phyloP scores from a whole-genome alignment of 106 monocot species.

The Platanthera guangdongensis region DNA sequence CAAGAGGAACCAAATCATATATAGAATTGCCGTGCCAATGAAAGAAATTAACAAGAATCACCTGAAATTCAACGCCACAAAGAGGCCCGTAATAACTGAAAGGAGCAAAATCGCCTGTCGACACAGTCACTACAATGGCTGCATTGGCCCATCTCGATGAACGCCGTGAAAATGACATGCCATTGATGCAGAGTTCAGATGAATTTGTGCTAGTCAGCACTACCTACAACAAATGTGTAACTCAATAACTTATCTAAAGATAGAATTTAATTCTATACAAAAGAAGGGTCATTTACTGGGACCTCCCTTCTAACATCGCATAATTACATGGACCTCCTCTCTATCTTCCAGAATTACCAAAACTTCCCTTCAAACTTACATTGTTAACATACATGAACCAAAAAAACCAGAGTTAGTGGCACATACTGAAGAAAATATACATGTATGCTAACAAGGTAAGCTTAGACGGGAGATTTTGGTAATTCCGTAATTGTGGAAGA shows the following conservation, averaged over 20 bases:
- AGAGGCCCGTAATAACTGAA: conserved; percentile 58
- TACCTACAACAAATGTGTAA: conserved; percentile 36
- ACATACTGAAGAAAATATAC: too few species aligned
- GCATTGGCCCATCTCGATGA: conserved; percentile 98
- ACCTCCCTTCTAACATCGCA: too few species aligned
- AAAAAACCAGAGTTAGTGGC: not conserved
- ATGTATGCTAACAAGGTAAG: too few species aligned
- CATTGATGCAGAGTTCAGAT: conserved; percentile 88
- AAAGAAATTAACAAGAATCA: conserved; percentile 11
- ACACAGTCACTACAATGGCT: conserved; percentile 82
- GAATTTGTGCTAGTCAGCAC: conserved; percentile 91
- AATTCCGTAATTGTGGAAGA: too few species aligned
- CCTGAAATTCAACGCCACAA: conserved; percentile 93
- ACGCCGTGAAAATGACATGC: conserved; percentile 96
- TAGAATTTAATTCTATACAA: not conserved
- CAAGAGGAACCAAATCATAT: not conserved
- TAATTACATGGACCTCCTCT: too few species aligned
- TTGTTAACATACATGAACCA: not conserved
- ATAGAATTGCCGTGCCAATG: not conserved
- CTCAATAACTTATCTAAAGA: not conserved
- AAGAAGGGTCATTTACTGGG: not conserved
- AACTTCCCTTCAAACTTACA: too few species aligned
- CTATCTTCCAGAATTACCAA: too few species aligned
- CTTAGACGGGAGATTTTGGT: too few species aligned
- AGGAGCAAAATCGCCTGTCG: conserved; percentile 57